phyloP scores from a whole-genome alignment of 2,329 filamentous ascomycete species.

The Botrytis sinoallii region DNA sequence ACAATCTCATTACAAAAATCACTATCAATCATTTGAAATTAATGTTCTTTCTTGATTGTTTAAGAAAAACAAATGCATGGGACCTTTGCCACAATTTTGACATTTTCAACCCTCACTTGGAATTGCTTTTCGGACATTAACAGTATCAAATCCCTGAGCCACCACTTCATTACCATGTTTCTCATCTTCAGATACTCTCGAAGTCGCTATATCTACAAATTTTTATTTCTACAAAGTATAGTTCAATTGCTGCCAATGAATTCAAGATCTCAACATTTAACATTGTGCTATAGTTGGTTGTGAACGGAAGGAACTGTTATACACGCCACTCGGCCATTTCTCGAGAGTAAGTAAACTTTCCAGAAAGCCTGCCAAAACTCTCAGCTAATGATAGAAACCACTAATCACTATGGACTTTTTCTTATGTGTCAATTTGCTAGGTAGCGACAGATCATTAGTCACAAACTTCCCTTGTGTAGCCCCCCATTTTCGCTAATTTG shows the following conservation, averaged over 20 bases:
- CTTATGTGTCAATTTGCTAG: neutral
- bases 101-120: no score
- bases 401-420: neutral
- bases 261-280: neutral
- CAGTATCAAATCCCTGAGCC: no score
- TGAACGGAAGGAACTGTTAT: neutral
- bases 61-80: accelerated
- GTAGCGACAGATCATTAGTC: neutral
- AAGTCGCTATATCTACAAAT: neutral
- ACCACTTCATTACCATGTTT: neutral
- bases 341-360: neutral
- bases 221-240: neutral
- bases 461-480: neutral
- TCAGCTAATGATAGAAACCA: no score
- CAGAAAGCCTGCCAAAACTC: neutral
- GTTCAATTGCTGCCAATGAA: neutral
- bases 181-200: no score
- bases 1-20: neutral
- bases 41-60: neutral
- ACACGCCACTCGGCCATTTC: neutral
- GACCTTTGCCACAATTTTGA: neutral
- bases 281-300: neutral
- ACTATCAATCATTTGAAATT: neutral
- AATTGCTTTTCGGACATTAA: neutral
- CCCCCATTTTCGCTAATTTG: neutral